These are phyloP conservation scores for Calonectria ilicicola DNA, from an alignment of 2,329 filamentous ascomycete genomes.

Conservation along the genomic window DNA sequence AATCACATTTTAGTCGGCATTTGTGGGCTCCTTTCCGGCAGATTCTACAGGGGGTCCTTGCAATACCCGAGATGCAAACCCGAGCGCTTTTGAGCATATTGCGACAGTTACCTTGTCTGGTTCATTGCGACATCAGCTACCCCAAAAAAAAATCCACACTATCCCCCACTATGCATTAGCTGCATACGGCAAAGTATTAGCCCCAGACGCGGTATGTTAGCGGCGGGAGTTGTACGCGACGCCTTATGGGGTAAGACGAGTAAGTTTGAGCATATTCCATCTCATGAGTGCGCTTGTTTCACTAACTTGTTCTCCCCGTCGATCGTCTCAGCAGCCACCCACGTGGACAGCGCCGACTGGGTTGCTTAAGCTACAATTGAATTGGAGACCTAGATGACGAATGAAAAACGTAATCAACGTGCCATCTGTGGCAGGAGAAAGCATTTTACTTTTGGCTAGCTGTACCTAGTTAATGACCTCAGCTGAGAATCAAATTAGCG, in stretches of 20 bases:
- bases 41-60: background rate
- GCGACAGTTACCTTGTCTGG: background rate
- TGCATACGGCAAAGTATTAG: background rate
- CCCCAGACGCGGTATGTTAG: background rate
- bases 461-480: background rate
- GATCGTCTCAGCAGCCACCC: background rate
- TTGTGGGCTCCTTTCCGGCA: background rate
- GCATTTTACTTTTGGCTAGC: background rate
- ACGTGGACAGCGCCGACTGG: too few species aligned
- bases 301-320: background rate
- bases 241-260: background rate
- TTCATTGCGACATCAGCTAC: background rate
- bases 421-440: background rate
- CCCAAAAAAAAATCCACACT: background rate
- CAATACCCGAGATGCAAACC: background rate
- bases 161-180: background rate
- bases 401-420: background rate
- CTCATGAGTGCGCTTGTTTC: background rate
- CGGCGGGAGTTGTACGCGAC: background rate
- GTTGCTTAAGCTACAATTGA: background rate
- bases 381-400: background rate
- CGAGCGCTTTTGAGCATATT: background rate
- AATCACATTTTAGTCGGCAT: background rate
- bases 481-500: background rate
- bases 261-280: conserved; percentile 1